Percentiles rank a stretch among this genome's conserved stretches.
Conservation (phyloP, 192 early-diverging fungal species). For the Chytriomyces hyalinus region DNA sequence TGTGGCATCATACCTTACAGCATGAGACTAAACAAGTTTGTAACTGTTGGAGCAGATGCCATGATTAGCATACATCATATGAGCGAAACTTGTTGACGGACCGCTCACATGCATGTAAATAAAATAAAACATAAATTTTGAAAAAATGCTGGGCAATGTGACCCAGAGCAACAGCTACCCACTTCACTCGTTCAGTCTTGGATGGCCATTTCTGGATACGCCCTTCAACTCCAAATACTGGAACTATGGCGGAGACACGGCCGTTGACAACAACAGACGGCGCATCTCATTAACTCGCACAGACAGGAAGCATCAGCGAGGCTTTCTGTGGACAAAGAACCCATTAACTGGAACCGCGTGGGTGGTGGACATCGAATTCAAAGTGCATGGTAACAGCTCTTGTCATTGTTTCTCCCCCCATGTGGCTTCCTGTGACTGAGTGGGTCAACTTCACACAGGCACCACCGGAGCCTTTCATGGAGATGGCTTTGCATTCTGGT, state of each 20-base stretch:
- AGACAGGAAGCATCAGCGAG: constrained; percentile 64
- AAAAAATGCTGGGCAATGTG: neutral
- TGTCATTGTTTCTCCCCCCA: no score
- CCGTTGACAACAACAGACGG: constrained; percentile 79
- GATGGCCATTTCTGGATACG: neutral
- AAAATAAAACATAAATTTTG: no score
- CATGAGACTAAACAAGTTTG: no score
- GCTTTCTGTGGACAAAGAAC: constrained; percentile 42
- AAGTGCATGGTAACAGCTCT: constrained; percentile 67
- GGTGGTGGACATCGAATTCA: constrained; percentile 91
- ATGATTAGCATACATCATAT: no score
- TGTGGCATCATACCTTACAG: no score
- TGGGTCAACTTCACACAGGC: neutral
- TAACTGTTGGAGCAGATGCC: no score
- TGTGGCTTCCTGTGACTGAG: neutral
- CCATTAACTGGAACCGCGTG: constrained; percentile 70
- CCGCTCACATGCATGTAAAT: no score
- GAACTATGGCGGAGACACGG: constrained; percentile 89
- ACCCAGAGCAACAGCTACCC: neutral
- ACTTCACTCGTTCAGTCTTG: neutral
- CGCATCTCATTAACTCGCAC: constrained; percentile 85
- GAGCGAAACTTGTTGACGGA: no score
- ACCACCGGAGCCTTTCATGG: constrained; percentile 75
- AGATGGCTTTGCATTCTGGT: constrained; percentile 97
- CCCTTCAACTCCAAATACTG: constrained; percentile 68